phyloP scores from a whole-genome alignment of 331 rosid genomes.

The Quercus phellos region DNA sequence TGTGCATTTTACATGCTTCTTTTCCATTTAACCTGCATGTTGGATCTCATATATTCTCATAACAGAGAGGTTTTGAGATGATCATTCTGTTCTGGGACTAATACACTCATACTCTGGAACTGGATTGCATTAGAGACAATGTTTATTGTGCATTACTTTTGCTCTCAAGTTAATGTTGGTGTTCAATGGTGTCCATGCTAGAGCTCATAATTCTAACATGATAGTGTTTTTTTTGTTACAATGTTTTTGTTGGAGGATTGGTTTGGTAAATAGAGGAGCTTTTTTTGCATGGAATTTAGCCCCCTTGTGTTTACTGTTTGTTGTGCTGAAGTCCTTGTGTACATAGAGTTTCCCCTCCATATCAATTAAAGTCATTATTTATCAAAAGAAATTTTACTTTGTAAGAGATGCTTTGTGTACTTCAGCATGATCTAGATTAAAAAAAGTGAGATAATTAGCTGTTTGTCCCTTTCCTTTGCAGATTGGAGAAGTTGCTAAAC shows the following conservation, averaged over 20 bases:
- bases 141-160: not conserved
- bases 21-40: not conserved
- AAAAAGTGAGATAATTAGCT: not conserved
- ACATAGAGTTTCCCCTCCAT: no score
- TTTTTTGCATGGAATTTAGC: no score
- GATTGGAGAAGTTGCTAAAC: constrained; percentile 53
- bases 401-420: not conserved
- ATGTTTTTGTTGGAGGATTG: not conserved
- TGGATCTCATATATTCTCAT: not conserved
- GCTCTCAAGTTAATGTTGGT: not conserved
- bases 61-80: not conserved
- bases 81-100: not conserved
- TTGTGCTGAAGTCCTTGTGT: no score
- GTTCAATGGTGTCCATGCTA: not conserved
- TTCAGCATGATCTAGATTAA: constrained; percentile 9
- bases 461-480: constrained; percentile 16
- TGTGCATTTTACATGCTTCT: not conserved
- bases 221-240: not conserved
- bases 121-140: not conserved
- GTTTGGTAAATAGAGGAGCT: no score
- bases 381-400: no score
- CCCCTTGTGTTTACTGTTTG: no score
- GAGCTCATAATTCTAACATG: not conserved
- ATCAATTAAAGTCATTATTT: no score
- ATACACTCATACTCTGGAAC: not conserved